Percentiles rank a stretch among this genome's conserved stretches.
Conservation (phyloP, 2,329 filamentous ascomycete genomes). For the Clonostachys rhizophaga region DNA sequence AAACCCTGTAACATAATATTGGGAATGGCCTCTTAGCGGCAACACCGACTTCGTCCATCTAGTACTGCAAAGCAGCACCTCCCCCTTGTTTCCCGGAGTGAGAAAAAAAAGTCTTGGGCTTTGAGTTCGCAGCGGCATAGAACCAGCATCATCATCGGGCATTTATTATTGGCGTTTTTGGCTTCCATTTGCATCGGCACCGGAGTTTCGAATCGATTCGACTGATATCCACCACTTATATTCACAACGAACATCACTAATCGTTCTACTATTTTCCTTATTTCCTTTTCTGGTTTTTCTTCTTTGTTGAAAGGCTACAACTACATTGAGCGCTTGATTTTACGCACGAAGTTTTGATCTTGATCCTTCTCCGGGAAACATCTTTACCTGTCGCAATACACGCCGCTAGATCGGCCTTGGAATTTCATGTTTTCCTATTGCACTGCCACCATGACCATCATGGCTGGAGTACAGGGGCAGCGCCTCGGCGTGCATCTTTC, state of each 20-base stretch:
- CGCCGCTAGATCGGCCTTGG: conserved; percentile 45
- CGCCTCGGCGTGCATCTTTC: conserved; percentile 14
- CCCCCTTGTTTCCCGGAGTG: conserved; percentile 24
- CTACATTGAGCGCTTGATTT: conserved; percentile 38
- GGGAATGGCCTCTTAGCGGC: conserved; percentile 40
- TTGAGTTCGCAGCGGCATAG: conserved; percentile 30
- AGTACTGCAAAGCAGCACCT: conserved; percentile 21
- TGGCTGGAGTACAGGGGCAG: too few species aligned
- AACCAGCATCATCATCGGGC: conserved; percentile 21
- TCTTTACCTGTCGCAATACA: conserved; percentile 17
- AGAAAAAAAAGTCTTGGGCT: conserved; percentile 16
- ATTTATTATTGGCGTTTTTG: conserved; percentile 32
- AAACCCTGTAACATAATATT: conserved; percentile 50
- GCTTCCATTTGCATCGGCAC: conserved; percentile 28
- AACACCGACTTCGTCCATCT: conserved; percentile 22
- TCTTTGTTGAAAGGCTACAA: conserved; percentile 30
- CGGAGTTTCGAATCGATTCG: conserved; percentile 27
- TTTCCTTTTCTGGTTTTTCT: conserved; percentile 23
- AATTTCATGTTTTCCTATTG: conserved; percentile 33
- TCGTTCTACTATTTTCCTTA: conserved; percentile 14
- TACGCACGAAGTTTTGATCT: conserved; percentile 21
- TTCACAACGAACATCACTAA: conserved; percentile 16
- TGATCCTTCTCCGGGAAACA: conserved; percentile 31
- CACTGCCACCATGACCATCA: conserved; percentile 29
- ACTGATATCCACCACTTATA: conserved; percentile 24